Evolutionary conservation across 116 monocot species (phyloP), one percentile per base, ranked within the genome.

Genomic region (Dioscorea cayenensis): DNA sequence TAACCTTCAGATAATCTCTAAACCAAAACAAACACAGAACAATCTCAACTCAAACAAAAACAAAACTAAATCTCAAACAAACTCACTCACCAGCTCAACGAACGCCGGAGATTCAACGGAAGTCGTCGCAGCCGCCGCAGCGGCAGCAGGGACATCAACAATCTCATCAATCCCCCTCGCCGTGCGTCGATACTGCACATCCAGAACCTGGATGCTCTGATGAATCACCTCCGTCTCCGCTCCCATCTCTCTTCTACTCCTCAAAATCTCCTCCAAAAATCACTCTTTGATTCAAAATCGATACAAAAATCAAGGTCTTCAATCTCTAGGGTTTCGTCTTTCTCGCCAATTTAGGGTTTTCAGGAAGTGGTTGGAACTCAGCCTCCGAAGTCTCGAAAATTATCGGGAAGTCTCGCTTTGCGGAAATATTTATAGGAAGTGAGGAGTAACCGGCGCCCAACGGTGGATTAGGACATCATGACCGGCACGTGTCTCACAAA

Each of bases 151-250:
- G 37, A 83, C 51, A 28, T 77, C 84, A 58, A 68, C 74, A 21
- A 85, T 65, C 75, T 81, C 81, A 49, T 81, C 81, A 58, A 82
- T 73, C 29, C 66, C 80, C 78, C 75, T 78, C n/a, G 83, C 52
- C 17, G 77, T 36, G 64, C 85, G 73, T 28, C 80, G 65, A 50
- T 72, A 83, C 77, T 69, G 83, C 37, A 80, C 83, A 23, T 83
- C 86, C 35, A 80, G 73, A 79, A 83, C 83, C 69, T 49, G 64
- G 11, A 83, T 70, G 67, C 76, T 73, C 72, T 72, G 81, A 25
- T 72, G 82, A 2, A 84, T 65, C 14, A 82, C 70, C 55, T 84
- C 84, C 43, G 84, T 69, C 68, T 63, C 84, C 21, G 88, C 88
- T 50, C 78, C 88, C 88, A 84, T 84, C 76, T 81, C 63, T 21